Percentiles rank a stretch among this genome's conserved stretches.
Conservation (phyloP, 495 filamentous ascomycete species). For the Endocarpon pusillum region DNA sequence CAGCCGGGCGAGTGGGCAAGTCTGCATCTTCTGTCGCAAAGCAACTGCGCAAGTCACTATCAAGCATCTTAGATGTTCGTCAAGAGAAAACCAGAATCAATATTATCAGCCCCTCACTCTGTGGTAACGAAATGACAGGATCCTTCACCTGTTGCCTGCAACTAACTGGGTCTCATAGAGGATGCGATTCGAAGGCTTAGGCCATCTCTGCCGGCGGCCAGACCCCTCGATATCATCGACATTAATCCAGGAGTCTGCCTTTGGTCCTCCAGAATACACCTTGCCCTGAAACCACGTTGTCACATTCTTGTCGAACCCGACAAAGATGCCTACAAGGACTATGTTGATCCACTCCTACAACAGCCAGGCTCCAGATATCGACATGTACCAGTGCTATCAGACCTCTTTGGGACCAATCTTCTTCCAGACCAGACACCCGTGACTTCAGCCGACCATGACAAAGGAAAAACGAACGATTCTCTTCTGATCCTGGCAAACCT, state of each 20-base stretch:
- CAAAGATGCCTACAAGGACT: constrained; percentile 28
- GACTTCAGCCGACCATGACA: constrained; percentile 11
- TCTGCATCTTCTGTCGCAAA: too few relatives aligned
- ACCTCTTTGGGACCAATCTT: constrained; percentile 27
- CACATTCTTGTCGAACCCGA: constrained; percentile 69
- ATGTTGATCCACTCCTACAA: constrained; percentile 45
- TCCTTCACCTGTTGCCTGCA: too few relatives aligned
- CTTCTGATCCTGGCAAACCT: constrained; percentile 51
- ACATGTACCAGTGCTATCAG: constrained; percentile 28
- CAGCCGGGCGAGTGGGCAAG: too few relatives aligned
- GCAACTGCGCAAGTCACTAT: too few relatives aligned
- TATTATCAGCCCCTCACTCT: too few relatives aligned
- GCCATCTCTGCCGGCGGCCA: constrained; percentile 41
- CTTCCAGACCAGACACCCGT: constrained; percentile 16
- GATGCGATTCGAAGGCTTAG: constrained; percentile 34
- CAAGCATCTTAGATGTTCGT: too few relatives aligned
- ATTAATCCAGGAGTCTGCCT: constrained; percentile 61
- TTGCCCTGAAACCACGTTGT: constrained; percentile 52
- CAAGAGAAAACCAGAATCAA: too few relatives aligned
- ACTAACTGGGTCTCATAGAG: too few relatives aligned
- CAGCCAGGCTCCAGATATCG: constrained; percentile 35
- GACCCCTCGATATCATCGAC: constrained; percentile 67
- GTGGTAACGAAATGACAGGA: too few relatives aligned
- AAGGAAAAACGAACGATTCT: constrained; percentile 37
- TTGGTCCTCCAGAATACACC: constrained; percentile 59